Evolutionary conservation across 768 basidiomycete species (phyloP), one percentile per base, ranked within the genome.

Genomic region (Macrolepiota fuliginosa): DNA sequence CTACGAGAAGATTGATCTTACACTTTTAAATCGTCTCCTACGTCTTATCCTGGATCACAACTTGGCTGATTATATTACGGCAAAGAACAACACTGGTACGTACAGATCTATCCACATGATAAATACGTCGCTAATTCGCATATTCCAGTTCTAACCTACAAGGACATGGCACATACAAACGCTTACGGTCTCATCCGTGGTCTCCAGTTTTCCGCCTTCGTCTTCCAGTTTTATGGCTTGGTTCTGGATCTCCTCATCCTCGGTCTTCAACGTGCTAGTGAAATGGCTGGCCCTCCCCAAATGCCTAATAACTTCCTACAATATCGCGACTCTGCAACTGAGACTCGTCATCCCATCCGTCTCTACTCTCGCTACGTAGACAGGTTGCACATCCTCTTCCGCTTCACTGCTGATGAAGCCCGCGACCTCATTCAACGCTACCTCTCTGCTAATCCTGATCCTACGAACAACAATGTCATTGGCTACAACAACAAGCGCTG

Each of bases 401-500:
- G 96, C 63, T 99, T 99, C 81, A 91, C 90, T 19, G 96, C 96
- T 9, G 97, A 99, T 67, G 97, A 99, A 71, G 89, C 96, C 12
- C 84, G 97, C 49, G 97, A 99, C 72, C 86, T 99, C 59, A 99
- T 99, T 65, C 97, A 99, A 73, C 88, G 97, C 17, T 99, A 98
- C 73, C 86, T 99, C 56, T 93, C 91, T 56, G 96, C 96, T 22
- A 96, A 98, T 70, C 97, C 97, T 3, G 97, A 99, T 75, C 96
- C 97, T 2, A 98, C 92, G 11, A 98, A 98, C 76, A 97, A 98
- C 77, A 98, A 98, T 69, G 92, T 98, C 64, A 96, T 98, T 64
- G 97, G 96, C 0, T 99, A 98, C 76, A 98, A 98, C 79, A 98
- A 98, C 81, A 97, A 96, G 76, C 89, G 94, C 54, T 98, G 97